Conservation (phyloP, 768 basidiomycete genomes). For the Tricholoma furcatifolium region DNA sequence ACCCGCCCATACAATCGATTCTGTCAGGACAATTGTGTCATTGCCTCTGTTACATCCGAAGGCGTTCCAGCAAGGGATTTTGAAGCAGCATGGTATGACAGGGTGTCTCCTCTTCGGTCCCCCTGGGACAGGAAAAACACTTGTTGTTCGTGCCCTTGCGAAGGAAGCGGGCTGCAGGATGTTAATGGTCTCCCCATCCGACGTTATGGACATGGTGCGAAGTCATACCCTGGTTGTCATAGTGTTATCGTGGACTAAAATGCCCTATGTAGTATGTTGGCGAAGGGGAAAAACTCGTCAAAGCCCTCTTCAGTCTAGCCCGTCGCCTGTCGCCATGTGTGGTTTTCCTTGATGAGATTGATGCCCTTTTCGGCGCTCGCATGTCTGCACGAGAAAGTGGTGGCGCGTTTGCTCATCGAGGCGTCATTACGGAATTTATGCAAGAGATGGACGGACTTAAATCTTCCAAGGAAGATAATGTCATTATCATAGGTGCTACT, state of each 20-base stretch:
- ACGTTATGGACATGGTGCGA: conserved; percentile 93
- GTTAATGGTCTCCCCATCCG: conserved; percentile 87
- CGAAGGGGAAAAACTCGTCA: conserved; percentile 88
- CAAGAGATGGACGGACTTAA: conserved; percentile 96
- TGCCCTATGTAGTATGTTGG: conserved; percentile 65
- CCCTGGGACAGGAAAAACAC: conserved; percentile 86
- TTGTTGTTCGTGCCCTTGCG: conserved; percentile 86
- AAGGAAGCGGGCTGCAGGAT: conserved; percentile 94
- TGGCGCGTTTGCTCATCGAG: conserved; percentile 80
- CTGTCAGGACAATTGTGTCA: conserved; percentile 88
- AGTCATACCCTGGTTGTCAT: background rate
- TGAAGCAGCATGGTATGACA: conserved; percentile 89
- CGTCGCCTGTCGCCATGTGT: conserved; percentile 87
- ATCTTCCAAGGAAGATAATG: conserved; percentile 72
- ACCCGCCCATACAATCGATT: conserved; percentile 85
- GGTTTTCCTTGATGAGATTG: conserved; percentile 93
- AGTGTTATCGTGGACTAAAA: conserved; percentile 1
- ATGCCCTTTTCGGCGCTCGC: conserved; percentile 88
- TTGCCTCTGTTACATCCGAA: conserved; percentile 83
- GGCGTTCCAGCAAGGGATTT: conserved; percentile 85
- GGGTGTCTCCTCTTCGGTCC: conserved; percentile 93
- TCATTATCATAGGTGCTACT: conserved; percentile 93
- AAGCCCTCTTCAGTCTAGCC: conserved; percentile 85
- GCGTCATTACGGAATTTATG: conserved; percentile 91
- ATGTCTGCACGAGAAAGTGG: conserved; percentile 74